Percentiles rank a stretch among this genome's conserved stretches.
Conservation (phyloP, 2,329 filamentous ascomycete genomes). For the Fusarium ramigenum region DNA sequence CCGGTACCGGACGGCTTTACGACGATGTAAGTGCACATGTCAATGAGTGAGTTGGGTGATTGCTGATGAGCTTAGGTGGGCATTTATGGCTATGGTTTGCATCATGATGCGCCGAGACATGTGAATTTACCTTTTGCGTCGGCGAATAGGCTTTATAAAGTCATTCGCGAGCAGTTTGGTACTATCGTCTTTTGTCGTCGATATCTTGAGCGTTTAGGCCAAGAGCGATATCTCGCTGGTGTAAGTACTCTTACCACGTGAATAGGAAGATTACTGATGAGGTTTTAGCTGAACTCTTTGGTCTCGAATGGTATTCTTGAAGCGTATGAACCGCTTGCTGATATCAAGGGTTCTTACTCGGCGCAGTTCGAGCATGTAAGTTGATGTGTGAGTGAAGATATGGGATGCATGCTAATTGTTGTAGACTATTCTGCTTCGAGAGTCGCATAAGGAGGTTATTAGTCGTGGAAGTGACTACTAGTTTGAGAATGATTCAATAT, state of each 20-base stretch:
- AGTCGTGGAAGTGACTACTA: slow-evolving; percentile 64
- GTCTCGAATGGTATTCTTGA: slow-evolving; percentile 67
- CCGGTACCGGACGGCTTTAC: slow-evolving; percentile 80
- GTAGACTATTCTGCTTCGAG: slow-evolving; percentile 58
- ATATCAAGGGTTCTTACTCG: slow-evolving; percentile 68
- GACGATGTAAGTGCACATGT: slow-evolving; percentile 69
- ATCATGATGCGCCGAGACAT: slow-evolving; percentile 48
- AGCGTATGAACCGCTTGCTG: slow-evolving; percentile 64
- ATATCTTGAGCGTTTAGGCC: slow-evolving; percentile 70
- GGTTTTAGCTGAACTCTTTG: slow-evolving; percentile 62
- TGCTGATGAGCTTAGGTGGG: slow-evolving; percentile 49
- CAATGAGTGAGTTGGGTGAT: accelerated
- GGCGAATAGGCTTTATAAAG: slow-evolving; percentile 65
- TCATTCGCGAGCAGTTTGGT: slow-evolving; percentile 70
- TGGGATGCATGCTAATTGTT: not conserved
- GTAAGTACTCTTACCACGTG: slow-evolving; percentile 46
- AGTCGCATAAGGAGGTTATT: slow-evolving; percentile 59
- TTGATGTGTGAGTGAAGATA: not conserved
- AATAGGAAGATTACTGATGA: slow-evolving; percentile 12
- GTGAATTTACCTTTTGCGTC: slow-evolving; percentile 56
- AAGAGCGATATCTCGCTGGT: slow-evolving; percentile 66
- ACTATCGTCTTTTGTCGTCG: slow-evolving; percentile 69
- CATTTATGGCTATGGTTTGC: slow-evolving; percentile 62
- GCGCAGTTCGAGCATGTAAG: slow-evolving; percentile 70
- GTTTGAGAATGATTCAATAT: not conserved